Percentiles rank a stretch among this genome's conserved stretches.
These are phyloP conservation scores for Claviceps digitariae DNA, from an alignment of 2,329 filamentous ascomycete species.

Conservation along the genomic window DNA sequence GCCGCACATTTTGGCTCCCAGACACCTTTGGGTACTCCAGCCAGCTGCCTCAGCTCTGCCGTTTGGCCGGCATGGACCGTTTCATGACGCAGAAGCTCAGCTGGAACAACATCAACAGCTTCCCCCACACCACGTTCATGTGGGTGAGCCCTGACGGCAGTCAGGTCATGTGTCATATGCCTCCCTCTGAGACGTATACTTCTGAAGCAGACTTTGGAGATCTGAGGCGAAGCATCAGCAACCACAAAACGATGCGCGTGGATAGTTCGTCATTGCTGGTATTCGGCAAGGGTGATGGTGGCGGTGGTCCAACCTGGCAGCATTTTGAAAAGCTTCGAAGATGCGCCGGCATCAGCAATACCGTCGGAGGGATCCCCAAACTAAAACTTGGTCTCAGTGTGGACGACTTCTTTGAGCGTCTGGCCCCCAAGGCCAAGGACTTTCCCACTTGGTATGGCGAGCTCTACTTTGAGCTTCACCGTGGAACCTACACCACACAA, in stretches of 20 bases:
- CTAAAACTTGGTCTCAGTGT: conserved; percentile 82
- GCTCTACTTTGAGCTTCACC: conserved; percentile 93
- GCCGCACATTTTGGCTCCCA: conserved; percentile 89
- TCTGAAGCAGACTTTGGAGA: conserved; percentile 91
- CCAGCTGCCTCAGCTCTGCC: conserved; percentile 86
- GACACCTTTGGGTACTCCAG: conserved; percentile 97
- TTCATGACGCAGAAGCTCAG: conserved; percentile 98
- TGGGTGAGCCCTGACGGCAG: conserved; percentile 94
- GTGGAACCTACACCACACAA: conserved; percentile 94
- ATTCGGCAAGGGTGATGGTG: conserved; percentile 93
- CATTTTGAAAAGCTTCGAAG: conserved; percentile 90
- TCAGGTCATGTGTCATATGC: conserved; percentile 96
- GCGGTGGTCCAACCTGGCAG: conserved; percentile 85
- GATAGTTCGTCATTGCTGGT: conserved; percentile 83
- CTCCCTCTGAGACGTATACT: conserved; percentile 89
- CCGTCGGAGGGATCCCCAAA: conserved; percentile 63
- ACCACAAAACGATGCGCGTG: conserved; percentile 93
- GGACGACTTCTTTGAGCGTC: conserved; percentile 80
- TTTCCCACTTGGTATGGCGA: conserved; percentile 97
- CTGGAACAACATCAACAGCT: conserved; percentile 99
- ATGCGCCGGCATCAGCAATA: conserved; percentile 84
- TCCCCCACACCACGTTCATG: conserved; percentile 97
- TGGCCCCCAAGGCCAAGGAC: conserved; percentile 65
- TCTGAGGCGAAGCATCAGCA: conserved; percentile 72
- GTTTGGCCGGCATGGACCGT: conserved; percentile 85